These are phyloP conservation scores for Nicotiana paniculata DNA, from an alignment of 257 asterid species.

Conservation along the genomic window DNA sequence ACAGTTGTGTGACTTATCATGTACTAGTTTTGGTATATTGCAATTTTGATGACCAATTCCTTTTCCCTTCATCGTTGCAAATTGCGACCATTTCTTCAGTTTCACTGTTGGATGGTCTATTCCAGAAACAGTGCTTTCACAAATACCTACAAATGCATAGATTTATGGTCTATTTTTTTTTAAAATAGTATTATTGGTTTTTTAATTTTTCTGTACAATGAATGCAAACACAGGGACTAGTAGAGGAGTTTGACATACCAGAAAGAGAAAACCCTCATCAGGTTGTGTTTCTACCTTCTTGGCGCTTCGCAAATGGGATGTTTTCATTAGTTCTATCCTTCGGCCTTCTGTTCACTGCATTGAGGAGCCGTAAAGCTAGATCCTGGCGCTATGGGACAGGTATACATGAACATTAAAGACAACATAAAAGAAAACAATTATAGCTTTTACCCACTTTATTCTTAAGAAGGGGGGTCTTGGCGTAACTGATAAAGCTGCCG, in stretches of 20 bases:
- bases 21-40: neutral
- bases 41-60: neutral
- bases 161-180: neutral
- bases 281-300: constrained; percentile 52
- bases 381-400: constrained; percentile 97
- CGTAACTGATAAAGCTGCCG: too few relatives aligned
- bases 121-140: neutral
- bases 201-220: neutral
- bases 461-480: neutral
- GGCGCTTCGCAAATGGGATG: constrained; percentile 97
- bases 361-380: constrained; percentile 80
- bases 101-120: neutral
- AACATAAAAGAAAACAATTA: neutral
- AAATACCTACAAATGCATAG: neutral
- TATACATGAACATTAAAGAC: constrained; percentile 6
- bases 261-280: constrained; percentile 53
- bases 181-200: neutral
- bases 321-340: constrained; percentile 84
- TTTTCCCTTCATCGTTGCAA: neutral
- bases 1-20: neutral
- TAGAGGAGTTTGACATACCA: constrained; percentile 85
- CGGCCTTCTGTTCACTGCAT: constrained; percentile 81
- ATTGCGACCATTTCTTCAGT: neutral
- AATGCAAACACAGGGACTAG: constrained; percentile 48
- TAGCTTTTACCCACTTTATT: neutral